Evolutionary conservation across 495 filamentous ascomycete genomes (phyloP), one percentile per base, ranked within the genome.

Genomic region (Penicillium lagena): DNA sequence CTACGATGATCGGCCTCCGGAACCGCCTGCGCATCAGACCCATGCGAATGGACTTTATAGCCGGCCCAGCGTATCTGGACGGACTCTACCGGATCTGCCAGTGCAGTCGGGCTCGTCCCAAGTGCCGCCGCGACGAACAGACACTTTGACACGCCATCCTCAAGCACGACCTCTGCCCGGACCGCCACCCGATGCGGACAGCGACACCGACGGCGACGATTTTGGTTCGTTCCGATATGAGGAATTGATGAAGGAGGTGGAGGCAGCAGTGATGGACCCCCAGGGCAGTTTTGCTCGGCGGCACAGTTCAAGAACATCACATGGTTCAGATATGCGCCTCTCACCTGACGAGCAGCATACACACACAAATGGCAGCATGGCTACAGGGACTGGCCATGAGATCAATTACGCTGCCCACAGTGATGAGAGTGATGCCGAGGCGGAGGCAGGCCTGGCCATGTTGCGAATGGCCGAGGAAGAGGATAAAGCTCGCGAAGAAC

Each of bases 371-470:
- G 70, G 77, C 33, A 68, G 70, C 31, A 66, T 64, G 27, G 63
- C 72, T 31, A 68, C 66, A 9, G 62, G 66, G 7, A 62, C 68
- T 6, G 73, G 69, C 1, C 59, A 70, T 29, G 64, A 68, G 43
- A 63, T 72, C 30, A 72, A 76, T 46, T 78, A 80, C 43, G 69
- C 65, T 58, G 73, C 70, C 1, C 75, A 79, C 47, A 79, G 75
- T 54, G 78, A 93, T 47, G 87, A 88, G 27, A 96, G 89, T 54
- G 93, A 99, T 50, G 80, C 89, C 0, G 93, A 99, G 63, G 91
- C 88, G 22, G 85, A 86, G 14, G 88, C 87, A 22, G 93, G 93
- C 1, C 67, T 94, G 12, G 80, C 83, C 50, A 89, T 90, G 55
- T 77, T 98, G 76, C 82, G 79, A 30, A 78, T 87, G 64, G 87